phyloP scores from a whole-genome alignment of 495 filamentous ascomycete species.

The Aspergillus avenaceus region DNA sequence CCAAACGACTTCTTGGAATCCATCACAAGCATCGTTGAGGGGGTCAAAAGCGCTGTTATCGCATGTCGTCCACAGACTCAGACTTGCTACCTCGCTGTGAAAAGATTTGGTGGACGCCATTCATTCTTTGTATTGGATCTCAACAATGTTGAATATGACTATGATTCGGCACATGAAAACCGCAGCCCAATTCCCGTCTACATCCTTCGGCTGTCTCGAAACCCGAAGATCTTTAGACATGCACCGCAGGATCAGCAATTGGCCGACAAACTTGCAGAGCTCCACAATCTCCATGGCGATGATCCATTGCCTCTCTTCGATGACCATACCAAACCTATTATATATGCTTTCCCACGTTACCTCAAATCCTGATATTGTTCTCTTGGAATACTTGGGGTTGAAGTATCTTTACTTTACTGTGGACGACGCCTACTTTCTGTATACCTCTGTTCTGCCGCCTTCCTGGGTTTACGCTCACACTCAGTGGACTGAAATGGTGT shows the following conservation, averaged over 20 bases:
- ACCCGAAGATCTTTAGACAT: constrained; percentile 1
- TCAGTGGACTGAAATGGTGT: too few relatives aligned
- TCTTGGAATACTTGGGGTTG: too few relatives aligned
- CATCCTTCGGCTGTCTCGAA: constrained; percentile 2
- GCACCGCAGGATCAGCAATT: neutral
- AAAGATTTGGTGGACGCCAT: neutral
- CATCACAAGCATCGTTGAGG: neutral
- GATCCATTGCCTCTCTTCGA: constrained; percentile 9
- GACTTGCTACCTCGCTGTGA: neutral
- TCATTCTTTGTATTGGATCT: neutral
- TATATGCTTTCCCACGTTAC: too few relatives aligned
- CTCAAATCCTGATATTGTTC: too few relatives aligned
- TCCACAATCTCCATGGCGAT: constrained; percentile 7
- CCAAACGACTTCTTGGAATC: neutral
- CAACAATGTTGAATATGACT: neutral
- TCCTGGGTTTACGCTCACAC: too few relatives aligned
- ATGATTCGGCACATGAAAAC: neutral
- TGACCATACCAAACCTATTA: too few relatives aligned
- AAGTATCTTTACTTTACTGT: too few relatives aligned
- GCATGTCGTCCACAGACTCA: neutral
- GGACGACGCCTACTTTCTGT: too few relatives aligned
- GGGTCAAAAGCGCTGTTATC: neutral
- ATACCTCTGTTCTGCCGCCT: too few relatives aligned
- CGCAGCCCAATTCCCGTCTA: neutral
- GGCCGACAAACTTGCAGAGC: neutral